Evolutionary conservation across 345 rosid species (phyloP).

Genomic region (Salix purpurea): DNA sequence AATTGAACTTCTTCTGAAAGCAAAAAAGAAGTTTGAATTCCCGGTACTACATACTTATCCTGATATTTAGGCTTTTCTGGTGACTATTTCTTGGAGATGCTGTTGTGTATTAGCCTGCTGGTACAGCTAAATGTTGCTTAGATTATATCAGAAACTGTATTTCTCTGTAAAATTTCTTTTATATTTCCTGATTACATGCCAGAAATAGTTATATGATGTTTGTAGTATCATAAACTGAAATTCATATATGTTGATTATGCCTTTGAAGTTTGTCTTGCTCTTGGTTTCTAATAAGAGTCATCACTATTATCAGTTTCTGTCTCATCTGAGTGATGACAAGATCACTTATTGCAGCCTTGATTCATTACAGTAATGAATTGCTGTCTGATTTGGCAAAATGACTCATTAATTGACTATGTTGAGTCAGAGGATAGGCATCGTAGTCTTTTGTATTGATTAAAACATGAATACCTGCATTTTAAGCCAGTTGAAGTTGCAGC

Average conservation of each 20-base stretch:
- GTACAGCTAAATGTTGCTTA: neutral
- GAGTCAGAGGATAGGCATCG: neutral
- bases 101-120: neutral
- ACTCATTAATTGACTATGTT: neutral
- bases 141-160: neutral
- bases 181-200: neutral
- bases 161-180: neutral
- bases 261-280: neutral
- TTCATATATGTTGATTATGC: neutral
- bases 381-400: neutral
- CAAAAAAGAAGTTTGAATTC: conserved; percentile 80
- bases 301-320: neutral
- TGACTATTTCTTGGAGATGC: conserved; percentile 2
- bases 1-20: conserved; percentile 71
- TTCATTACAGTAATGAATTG: neutral
- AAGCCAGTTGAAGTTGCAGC: neutral
- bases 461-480: neutral
- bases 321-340: neutral
- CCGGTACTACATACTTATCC: conserved; percentile 48
- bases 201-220: neutral
- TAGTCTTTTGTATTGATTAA: neutral
- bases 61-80: neutral
- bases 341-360: neutral
- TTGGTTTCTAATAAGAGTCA: neutral
- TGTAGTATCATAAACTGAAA: neutral